phyloP scores from a whole-genome alignment of 192 early-diverging fungal species.

The Radiomyces spectabilis region DNA sequence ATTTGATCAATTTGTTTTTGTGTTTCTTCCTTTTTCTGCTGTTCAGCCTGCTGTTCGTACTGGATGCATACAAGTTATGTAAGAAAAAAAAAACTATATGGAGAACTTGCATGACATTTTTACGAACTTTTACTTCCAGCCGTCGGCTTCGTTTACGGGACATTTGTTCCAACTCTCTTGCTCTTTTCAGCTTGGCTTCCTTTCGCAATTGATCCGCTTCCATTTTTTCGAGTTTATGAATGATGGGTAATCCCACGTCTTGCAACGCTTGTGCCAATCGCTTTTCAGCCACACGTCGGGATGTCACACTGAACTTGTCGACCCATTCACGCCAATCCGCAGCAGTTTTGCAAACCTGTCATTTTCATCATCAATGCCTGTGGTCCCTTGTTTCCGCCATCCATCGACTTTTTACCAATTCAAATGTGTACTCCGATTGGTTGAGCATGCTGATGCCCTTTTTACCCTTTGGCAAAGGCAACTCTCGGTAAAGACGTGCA shows the following conservation, averaged over 20 bases:
- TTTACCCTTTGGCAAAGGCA: not conserved
- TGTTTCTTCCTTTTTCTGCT: not conserved
- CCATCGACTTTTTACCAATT: not conserved
- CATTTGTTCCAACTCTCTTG: not conserved
- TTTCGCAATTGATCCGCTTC: not conserved
- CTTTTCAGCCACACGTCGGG: not conserved
- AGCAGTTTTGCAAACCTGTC: not conserved
- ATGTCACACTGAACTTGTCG: not conserved
- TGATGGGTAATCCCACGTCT: not conserved
- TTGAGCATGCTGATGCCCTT: no score
- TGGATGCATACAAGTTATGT: not conserved
- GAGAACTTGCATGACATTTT: not conserved
- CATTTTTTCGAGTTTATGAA: not conserved
- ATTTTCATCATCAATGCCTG: no score
- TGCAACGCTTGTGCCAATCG: not conserved
- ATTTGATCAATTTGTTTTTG: not conserved
- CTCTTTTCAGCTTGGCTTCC: not conserved
- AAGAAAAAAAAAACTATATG: not conserved
- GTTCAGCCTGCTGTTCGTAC: not conserved
- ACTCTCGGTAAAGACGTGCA: not conserved
- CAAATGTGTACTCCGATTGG: constrained; percentile 4
- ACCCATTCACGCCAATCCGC: not conserved
- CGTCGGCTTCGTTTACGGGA: not conserved
- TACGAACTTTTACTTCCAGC: not conserved
- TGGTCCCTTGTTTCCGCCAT: no score